phyloP scores from a whole-genome alignment of 768 basidiomycete species.

The Phanerochaete sordida region DNA sequence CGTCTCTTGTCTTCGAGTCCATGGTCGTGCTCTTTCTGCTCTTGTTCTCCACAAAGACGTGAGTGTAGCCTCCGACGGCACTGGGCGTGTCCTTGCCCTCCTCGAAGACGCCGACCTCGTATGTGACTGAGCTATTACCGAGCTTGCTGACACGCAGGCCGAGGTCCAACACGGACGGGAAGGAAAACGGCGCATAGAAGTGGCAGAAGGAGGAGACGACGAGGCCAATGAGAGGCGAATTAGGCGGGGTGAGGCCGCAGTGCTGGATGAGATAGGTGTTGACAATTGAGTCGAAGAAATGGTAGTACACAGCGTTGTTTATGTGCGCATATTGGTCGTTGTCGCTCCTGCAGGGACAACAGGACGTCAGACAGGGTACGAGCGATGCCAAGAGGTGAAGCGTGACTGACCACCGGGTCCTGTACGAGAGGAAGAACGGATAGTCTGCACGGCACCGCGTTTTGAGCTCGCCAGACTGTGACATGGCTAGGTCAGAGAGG shows the following conservation, averaged over 20 bases:
- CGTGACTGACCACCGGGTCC: constrained; percentile 62
- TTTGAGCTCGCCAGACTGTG: constrained; percentile 5
- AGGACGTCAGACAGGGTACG: background rate
- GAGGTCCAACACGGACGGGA: constrained; percentile 67
- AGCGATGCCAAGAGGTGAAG: background rate
- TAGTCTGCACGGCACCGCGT: constrained; percentile 48
- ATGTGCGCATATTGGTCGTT: constrained; percentile 84
- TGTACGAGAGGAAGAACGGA: constrained; percentile 54
- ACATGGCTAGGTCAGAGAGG: background rate
- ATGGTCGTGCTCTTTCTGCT: constrained; percentile 57
- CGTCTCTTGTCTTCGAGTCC: constrained; percentile 35
- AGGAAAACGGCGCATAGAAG: constrained; percentile 73
- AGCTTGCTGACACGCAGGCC: constrained; percentile 66
- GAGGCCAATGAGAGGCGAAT: constrained; percentile 60
- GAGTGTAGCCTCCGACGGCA: constrained; percentile 62
- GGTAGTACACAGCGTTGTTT: constrained; percentile 80
- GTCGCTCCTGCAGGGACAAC: constrained; percentile 59
- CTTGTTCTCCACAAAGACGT: constrained; percentile 73
- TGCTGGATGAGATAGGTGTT: constrained; percentile 73
- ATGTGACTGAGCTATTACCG: constrained; percentile 73
- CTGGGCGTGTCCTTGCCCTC: constrained; percentile 31
- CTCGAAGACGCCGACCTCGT: constrained; percentile 76
- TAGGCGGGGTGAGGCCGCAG: constrained; percentile 51
- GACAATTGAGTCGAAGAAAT: constrained; percentile 77
- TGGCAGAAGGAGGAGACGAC: constrained; percentile 78